Evolutionary conservation across 345 rosid genomes (phyloP).

Genomic region (Heritiera fomes): DNA sequence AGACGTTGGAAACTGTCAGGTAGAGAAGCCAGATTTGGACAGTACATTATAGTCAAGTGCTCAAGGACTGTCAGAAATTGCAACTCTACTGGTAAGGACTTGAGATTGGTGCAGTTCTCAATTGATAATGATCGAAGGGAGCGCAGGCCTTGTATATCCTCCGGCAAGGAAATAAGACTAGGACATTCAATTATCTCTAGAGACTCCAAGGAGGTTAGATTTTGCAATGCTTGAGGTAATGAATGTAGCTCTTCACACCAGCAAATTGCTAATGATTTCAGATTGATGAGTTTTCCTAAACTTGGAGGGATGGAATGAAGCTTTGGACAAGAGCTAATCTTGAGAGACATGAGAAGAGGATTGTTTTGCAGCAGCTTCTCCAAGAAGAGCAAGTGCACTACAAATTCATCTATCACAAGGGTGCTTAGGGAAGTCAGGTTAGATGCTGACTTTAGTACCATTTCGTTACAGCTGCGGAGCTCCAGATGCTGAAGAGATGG

Average conservation of each 20-base stretch:
- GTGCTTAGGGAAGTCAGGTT: background rate
- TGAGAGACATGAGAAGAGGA: constrained; percentile 14
- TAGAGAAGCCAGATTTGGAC: constrained; percentile 22
- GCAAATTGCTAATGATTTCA: constrained; percentile 26
- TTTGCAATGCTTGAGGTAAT: constrained; percentile 22
- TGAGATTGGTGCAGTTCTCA: constrained; percentile 23
- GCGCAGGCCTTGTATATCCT: constrained; percentile 13
- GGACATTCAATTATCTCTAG: constrained; percentile 26
- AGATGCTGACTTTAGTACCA: constrained; percentile 24
- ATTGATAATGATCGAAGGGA: constrained; percentile 23
- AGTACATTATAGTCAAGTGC: constrained; percentile 29
- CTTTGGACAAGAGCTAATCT: constrained; percentile 24
- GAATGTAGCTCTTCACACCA: constrained; percentile 22
- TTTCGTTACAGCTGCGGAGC: constrained; percentile 16
- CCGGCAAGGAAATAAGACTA: background rate
- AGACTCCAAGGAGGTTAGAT: constrained; percentile 24
- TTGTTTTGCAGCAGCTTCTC: constrained; percentile 16
- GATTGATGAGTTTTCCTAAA: constrained; percentile 10
- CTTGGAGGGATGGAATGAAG: constrained; percentile 13
- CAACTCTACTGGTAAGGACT: constrained; percentile 13
- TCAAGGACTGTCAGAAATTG: constrained; percentile 17
- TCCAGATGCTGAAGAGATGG: constrained; percentile 28
- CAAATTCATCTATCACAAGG: constrained; percentile 19
- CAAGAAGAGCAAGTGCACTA: background rate
- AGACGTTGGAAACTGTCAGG: constrained; percentile 5